Base-by-base conservation (phyloP, 257 asterid genomes). In the Lavandula angustifolia region DNA sequence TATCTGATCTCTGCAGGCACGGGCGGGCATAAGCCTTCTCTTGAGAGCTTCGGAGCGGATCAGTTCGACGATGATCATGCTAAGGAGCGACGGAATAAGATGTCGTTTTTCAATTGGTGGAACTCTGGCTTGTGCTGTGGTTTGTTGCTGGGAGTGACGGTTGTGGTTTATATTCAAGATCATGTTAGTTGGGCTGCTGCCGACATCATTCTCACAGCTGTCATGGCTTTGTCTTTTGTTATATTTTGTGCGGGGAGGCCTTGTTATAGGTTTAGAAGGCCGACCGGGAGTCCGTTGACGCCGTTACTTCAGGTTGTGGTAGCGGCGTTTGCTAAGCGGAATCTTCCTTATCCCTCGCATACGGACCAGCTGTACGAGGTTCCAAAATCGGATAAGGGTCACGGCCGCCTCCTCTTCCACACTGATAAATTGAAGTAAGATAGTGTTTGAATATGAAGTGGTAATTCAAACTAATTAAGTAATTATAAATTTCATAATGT, bases 51-150 rank as follows among this genome's bases (percentile, higher is more conserved):
- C 50, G 97, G 97, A 9, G 97, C 95, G 1, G 92, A 90, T 58
- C 97, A 90, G 60, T 90, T 87, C 16, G 97, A 90, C 37, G 97
- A 87, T 18, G 87, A 84, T 22, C 88, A 90, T 54, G 79, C 83
- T 1, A 60, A 42, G 7, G 97, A 90, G 59, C 68, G 81, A 46
- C 75, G 57, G 44, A 60, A 87, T 67, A 90, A 90, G 34, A 84
- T 82, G 88, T 91, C 96, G 0, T 90, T 81, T 54, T 90, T 90
- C 82, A 90, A 90, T 35, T 90, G 97, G 97, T 90, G 97, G 97
- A 75, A 74, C 41, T 80, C 75, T 51, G 94, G 84, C 32, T 84
- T 90, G 0, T 87, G 95, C 46, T 62, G 79, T 48, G 97, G 95
- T 9, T 80, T 90, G 0, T 29, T 82, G 9, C 76, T 86, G 6